Evolutionary conservation across 1,284 basidiomycete genomes (phyloP).

Genomic region (Cryptococcus wingfieldii): DNA sequence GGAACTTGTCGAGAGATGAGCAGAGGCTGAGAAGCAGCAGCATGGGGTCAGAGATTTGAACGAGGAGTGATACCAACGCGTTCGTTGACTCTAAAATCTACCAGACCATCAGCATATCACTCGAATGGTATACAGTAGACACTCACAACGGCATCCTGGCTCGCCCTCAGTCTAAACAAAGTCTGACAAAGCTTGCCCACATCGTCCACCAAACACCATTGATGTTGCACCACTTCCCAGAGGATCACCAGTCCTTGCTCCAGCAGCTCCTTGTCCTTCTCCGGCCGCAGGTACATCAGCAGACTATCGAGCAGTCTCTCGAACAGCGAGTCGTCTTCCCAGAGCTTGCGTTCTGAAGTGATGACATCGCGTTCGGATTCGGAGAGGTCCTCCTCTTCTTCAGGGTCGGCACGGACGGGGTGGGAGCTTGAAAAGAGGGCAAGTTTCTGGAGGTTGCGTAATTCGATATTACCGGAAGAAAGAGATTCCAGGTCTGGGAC

Average conservation of each 20-base stretch:
- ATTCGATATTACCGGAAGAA: constrained; percentile 11
- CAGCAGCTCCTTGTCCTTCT: constrained; percentile 19
- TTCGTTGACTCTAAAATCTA: constrained; percentile 43
- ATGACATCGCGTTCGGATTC: constrained; percentile 9
- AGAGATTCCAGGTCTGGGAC: constrained; percentile 23
- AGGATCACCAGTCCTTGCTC: constrained; percentile 37
- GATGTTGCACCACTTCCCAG: constrained; percentile 44
- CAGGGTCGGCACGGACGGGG: constrained; percentile 9
- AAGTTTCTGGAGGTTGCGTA: constrained; percentile 32
- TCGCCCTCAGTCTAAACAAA: constrained; percentile 33
- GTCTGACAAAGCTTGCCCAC: constrained; percentile 32
- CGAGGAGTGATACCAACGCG: constrained; percentile 35
- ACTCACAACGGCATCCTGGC: constrained; percentile 28
- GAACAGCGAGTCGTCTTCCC: constrained; percentile 27
- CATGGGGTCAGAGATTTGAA: constrained; percentile 36
- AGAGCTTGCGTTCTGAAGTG: constrained; percentile 19
- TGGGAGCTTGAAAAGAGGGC: constrained; percentile 28
- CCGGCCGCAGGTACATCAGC: constrained; percentile 23
- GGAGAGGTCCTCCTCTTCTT: constrained; percentile 5
- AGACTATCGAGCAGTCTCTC: constrained; percentile 31
- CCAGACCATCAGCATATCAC: not conserved
- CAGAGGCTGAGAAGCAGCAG: constrained; percentile 32
- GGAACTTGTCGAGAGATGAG: constrained; percentile 27
- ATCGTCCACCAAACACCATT: constrained; percentile 40
- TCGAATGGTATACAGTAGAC: not conserved